Percentiles rank a stretch among this genome's conserved stretches.
phyloP scores from a whole-genome alignment of 805 yeast genomes.

The Saturnispora halmiae region DNA sequence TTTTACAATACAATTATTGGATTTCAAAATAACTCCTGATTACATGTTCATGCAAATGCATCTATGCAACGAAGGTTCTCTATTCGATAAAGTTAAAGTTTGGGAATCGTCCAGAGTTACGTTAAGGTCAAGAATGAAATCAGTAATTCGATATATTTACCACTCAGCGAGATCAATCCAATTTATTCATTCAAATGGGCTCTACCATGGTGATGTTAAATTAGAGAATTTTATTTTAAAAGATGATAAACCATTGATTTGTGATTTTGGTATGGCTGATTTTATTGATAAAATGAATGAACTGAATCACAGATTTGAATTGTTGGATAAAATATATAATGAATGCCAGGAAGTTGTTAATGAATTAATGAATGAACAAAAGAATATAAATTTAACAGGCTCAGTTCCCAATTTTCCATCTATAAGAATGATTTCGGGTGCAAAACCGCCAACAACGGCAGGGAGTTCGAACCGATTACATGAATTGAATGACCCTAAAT shows the following conservation, averaged over 20 bases:
- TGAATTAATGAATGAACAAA: not conserved
- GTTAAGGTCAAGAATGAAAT: constrained; percentile 11
- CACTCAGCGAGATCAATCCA: constrained; percentile 53
- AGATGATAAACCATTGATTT: constrained; percentile 42
- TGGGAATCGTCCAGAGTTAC: constrained; percentile 41
- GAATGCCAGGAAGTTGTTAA: constrained; percentile 3
- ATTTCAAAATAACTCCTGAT: constrained; percentile 50
- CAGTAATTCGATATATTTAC: constrained; percentile 31
- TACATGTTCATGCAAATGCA: constrained; percentile 64
- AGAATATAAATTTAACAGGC: not conserved
- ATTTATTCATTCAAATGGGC: constrained; percentile 53
- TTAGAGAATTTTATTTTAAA: constrained; percentile 70
- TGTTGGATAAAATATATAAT: not conserved
- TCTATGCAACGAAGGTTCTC: constrained; percentile 64
- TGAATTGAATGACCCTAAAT: constrained; percentile 1
- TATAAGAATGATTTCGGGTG: not conserved
- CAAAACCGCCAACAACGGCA: constrained; percentile 1
- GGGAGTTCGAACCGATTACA: constrained; percentile 6
- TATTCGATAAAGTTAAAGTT: constrained; percentile 61
- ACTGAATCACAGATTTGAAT: not conserved
- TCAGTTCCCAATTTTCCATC: constrained; percentile 5
- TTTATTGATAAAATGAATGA: constrained; percentile 12
- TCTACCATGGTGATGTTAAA: constrained; percentile 79
- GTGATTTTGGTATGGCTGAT: constrained; percentile 84
- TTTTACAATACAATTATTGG: constrained; percentile 53